Base-by-base conservation (phyloP, 23 red algal species). In the Agarophyton chilense region DNA sequence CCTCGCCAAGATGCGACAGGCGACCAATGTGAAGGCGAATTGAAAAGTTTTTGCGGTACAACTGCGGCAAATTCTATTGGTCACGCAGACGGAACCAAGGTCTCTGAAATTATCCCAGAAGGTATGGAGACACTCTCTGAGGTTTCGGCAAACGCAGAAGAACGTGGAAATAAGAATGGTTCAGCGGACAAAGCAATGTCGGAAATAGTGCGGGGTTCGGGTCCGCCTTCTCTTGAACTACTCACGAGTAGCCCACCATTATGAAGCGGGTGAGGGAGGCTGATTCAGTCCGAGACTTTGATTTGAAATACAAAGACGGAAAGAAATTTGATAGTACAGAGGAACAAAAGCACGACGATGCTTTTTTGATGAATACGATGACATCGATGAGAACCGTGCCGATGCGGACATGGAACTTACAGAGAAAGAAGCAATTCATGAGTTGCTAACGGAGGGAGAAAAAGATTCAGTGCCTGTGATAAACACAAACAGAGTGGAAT, bases 361-460 rank as follows among this genome's bases (percentile, higher is more conserved):
- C 21, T 24, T 12, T 29, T n/a, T 46, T 3, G 43, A 46, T 14
- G 68, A 74, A 65, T 10, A 35, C 16, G 60, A 74, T 26, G 10
- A 46, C 18, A 49, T 74, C 39, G 68, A 74, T 1, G 68, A 74
- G 0, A 39, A 74, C 32, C 33, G 47, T 33, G 24, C 5, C 29
- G 29, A 74, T 49, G 43, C n/a, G 33, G 68, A 74, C n/a, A 49
- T 49, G 68, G 68, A 74, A 9, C 68, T 74, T 29, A 28, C 68
- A 39, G 68, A 74, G 9, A 39, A 74, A 43, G 68, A 74, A 74
- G 39, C 68, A 43, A 39, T 35, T 25, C 68, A 74, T 43, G 68
- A 74, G 18, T 6, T 46, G 9, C 38, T 26, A 49, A 21, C 5
- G 17, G 60, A 36, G 26, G 60, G 29, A 17, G 60, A 65, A 17